A percentile compares a stretch with the other conserved stretches of the same genome.
Conservation (phyloP, 164 flowering plant species). For the Houttuynia cordata region DNA sequence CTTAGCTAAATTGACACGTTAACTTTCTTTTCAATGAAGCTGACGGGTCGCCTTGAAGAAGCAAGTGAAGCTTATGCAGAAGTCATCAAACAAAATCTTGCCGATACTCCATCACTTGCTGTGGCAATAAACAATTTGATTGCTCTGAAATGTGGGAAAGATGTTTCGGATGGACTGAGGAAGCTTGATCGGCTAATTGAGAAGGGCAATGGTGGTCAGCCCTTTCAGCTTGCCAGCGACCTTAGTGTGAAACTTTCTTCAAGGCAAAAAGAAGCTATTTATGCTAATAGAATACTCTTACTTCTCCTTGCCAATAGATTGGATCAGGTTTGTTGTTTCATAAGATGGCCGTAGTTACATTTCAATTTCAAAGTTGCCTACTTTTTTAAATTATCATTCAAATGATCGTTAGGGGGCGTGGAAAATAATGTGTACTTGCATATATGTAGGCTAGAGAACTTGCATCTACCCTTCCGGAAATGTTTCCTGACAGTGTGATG, state of each 20-base stretch:
- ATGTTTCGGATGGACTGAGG: constrained; percentile 66
- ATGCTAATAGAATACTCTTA: constrained; percentile 57
- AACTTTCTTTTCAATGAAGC: constrained; percentile 28
- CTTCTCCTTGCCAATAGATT: constrained; percentile 81
- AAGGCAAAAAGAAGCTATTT: constrained; percentile 71
- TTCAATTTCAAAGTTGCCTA: neutral
- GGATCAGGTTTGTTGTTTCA: constrained; percentile 48
- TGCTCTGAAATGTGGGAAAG: constrained; percentile 69
- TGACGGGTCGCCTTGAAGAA: constrained; percentile 59
- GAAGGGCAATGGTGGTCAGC: constrained; percentile 36
- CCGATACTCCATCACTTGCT: constrained; percentile 75
- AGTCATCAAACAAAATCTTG: constrained; percentile 51
- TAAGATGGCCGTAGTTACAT: neutral
- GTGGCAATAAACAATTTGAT: constrained; percentile 83
- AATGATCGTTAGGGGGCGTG: too few relatives aligned
- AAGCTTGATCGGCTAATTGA: constrained; percentile 72
- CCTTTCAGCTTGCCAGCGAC: constrained; percentile 51
- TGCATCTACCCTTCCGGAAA: constrained; percentile 40
- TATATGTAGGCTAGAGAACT: constrained; percentile 73
- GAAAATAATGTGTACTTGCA: neutral
- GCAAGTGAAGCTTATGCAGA: constrained; percentile 51
- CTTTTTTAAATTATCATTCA: too few relatives aligned
- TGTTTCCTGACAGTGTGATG: constrained; percentile 55
- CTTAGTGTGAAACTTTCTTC: constrained; percentile 71
- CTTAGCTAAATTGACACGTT: neutral